phyloP scores from a whole-genome alignment of 768 basidiomycete species.

The Panaeolus papilionaceus region DNA sequence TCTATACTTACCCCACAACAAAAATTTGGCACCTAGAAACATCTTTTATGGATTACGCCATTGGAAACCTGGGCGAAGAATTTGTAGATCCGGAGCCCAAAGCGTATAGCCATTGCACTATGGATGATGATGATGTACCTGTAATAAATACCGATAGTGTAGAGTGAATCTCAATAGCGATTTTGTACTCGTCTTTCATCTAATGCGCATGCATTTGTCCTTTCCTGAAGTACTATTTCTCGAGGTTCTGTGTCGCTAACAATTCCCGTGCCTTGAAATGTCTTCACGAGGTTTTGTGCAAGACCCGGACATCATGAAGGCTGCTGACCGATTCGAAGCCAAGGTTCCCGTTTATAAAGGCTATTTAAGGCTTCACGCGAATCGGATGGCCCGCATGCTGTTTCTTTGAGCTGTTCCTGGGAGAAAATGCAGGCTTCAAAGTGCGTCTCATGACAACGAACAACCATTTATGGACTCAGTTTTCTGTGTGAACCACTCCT shows the following conservation, averaged over 20 bases:
- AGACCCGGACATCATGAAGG: not conserved
- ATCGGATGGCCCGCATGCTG: not conserved
- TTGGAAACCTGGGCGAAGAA: conserved; percentile 14
- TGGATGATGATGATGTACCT: not conserved
- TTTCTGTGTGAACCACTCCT: not conserved
- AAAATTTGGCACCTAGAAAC: not conserved
- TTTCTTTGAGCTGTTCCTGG: not conserved
- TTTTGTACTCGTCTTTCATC: too few species aligned
- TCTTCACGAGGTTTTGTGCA: not conserved
- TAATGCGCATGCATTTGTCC: too few species aligned
- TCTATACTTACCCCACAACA: not conserved
- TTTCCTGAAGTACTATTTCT: too few species aligned
- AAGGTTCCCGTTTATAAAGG: too few species aligned
- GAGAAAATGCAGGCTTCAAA: not conserved
- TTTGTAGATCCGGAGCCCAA: not conserved
- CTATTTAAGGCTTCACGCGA: not conserved
- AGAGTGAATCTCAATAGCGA: not conserved
- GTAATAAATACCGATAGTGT: not conserved
- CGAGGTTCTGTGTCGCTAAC: too few species aligned
- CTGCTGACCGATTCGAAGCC: too few species aligned
- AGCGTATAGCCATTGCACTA: not conserved
- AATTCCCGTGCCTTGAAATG: too few species aligned
- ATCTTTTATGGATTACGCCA: conserved; percentile 4
- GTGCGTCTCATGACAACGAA: not conserved
- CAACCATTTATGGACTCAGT: not conserved